Evolutionary conservation across 192 early-diverging fungal species (phyloP), one percentile per base, ranked within the genome.

Genomic region (Chytriomyces confervae): DNA sequence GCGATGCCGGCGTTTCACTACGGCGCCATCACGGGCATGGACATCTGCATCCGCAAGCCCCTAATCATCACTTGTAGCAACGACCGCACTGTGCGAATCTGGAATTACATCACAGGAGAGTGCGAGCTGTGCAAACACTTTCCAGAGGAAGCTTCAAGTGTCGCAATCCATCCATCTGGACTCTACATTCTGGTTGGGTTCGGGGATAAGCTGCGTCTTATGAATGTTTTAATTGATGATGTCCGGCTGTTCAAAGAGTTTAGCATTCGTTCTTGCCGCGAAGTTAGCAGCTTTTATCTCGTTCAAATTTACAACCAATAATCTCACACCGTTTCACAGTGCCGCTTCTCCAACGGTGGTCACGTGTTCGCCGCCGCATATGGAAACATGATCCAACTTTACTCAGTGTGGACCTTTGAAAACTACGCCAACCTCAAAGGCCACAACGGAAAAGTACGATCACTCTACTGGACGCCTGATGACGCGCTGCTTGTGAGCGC

Each of bases 191-290:
- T 91, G 6, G 83, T 86, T 45, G 89, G 88, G 8, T 89, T 89
- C 72, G 75, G 77, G 60, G 89, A 91, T 69, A 91, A 91, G 77
- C 77, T 91, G 50, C 69, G 86, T 18, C 69, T 91, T 8, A 84
- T 84, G 81, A 89, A 84, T 66, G 77, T 91, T n/a, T 61, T 91
- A 29, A 83, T 87, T 60, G 89, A 89, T 67, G 89, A 91, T 68
- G 50, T 91, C 27, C 75, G 87, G 6, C 53, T 80, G 61, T 83
- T 87, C 61, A 75, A 84, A 23, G 89, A 91, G 76, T 83, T 91
- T 66, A 74, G 73, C 9, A 79, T 91, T 7, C 66, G 89, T 23
- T 83, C 83, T 6, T 91, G 89, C 71, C 75, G 84, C 27, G 88
- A 91, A 78, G 87, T 89, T 76, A 65, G 48, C 6, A 5, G 6